These are phyloP conservation scores for Acephala macrosclerotiorum DNA, from an alignment of 2,329 filamentous ascomycete genomes.

Conservation along the genomic window DNA sequence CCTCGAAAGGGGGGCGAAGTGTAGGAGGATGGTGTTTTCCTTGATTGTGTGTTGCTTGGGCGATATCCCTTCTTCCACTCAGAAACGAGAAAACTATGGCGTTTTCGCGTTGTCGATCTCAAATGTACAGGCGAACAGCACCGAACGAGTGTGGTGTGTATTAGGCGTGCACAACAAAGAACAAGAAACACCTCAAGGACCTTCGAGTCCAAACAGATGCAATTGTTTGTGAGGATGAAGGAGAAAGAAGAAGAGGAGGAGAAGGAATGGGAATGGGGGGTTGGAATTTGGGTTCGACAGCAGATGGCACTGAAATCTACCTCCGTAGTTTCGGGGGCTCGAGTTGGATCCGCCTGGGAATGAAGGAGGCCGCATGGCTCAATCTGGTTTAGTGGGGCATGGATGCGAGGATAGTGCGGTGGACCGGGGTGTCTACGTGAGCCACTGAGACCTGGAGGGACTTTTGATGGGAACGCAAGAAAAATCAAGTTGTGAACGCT, in stretches of 20 bases:
- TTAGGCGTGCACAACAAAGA: conserved; percentile 17
- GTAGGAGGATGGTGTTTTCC: conserved; percentile 19
- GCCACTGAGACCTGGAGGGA: background rate
- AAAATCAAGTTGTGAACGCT: conserved; percentile 8
- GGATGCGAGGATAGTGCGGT: background rate
- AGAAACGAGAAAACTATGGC: conserved; percentile 29
- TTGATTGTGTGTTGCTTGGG: conserved; percentile 37
- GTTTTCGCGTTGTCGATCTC: conserved; percentile 24
- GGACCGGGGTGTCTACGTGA: conserved; percentile 6
- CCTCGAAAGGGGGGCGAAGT: conserved; percentile 9
- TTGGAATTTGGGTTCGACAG: background rate
- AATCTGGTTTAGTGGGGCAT: conserved; percentile 21
- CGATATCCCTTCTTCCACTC: conserved; percentile 36
- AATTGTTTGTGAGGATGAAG: conserved; percentile 23
- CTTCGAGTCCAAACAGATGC: conserved; percentile 1
- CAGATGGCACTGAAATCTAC: conserved; percentile 15
- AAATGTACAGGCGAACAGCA: conserved; percentile 16
- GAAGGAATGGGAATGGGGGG: background rate
- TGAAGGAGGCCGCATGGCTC: conserved; percentile 24
- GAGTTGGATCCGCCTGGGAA: conserved; percentile 27
- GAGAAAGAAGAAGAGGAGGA: conserved; percentile 9
- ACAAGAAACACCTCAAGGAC: conserved; percentile 20
- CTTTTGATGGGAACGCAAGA: background rate
- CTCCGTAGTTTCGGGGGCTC: conserved; percentile 19
- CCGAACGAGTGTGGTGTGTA: conserved; percentile 28